These are phyloP conservation scores for Phytophthora kernoviae DNA, from an alignment of 352 stramenopile genomes.

Conservation along the genomic window DNA sequence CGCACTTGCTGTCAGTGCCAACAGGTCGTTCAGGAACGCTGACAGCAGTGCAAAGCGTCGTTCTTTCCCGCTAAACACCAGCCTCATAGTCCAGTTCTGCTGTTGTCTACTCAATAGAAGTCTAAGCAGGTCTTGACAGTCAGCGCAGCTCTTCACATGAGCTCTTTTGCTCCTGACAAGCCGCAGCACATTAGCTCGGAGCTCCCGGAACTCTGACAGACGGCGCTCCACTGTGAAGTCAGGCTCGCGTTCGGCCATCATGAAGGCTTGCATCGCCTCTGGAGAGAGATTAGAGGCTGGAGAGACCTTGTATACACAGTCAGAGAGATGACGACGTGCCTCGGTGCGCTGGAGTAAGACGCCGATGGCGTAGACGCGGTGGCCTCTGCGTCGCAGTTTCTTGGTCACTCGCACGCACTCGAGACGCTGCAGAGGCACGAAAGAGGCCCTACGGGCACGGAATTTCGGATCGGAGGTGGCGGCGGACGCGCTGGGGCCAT, in stretches of 20 bases:
- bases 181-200: slow-evolving; percentile 13
- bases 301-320: slow-evolving; percentile 27
- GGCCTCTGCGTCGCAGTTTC: slow-evolving; percentile 31
- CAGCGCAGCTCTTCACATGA: slow-evolving; percentile 21
- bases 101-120: slow-evolving; percentile 12
- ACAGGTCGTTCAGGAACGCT: slow-evolving; percentile 33
- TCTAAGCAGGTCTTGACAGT: slow-evolving; percentile 24
- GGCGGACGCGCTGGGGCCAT: slow-evolving; percentile 1
- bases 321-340: slow-evolving; percentile 30
- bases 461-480: slow-evolving; percentile 3
- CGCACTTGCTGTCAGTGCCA: slow-evolving; percentile 19
- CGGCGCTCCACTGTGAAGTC: slow-evolving; percentile 39
- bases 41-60: slow-evolving; percentile 33
- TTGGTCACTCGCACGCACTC: slow-evolving; percentile 38
- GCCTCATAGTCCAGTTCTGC: slow-evolving; percentile 33
- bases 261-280: slow-evolving; percentile 25
- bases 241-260: slow-evolving; percentile 42
- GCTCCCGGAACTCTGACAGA: slow-evolving; percentile 34
- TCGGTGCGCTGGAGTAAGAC: slow-evolving; percentile 40
- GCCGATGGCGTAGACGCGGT: slow-evolving; percentile 30
- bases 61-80: slow-evolving; percentile 26
- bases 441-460: slow-evolving; percentile 17
- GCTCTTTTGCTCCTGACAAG: slow-evolving; percentile 11
- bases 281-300: slow-evolving; percentile 20
- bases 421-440: slow-evolving; percentile 31